These are phyloP conservation scores for Solanum chmielewskii DNA, from an alignment of 257 asterid species.

Conservation along the genomic window DNA sequence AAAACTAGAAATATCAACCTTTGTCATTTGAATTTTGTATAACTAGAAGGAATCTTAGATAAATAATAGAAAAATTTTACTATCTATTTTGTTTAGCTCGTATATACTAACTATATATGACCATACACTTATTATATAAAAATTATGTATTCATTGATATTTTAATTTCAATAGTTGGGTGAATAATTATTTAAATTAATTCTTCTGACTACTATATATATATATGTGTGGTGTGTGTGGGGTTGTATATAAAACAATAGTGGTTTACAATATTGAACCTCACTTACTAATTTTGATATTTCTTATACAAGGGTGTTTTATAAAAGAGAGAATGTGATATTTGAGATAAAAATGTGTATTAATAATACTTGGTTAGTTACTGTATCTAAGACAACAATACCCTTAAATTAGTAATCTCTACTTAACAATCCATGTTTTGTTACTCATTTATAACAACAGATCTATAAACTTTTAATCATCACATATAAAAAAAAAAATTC, in stretches of 20 bases:
- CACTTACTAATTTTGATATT: background rate
- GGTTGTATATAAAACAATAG: too few species aligned
- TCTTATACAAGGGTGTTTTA: background rate
- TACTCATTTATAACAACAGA: background rate
- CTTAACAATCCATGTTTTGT: background rate
- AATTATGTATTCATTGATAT: too few species aligned
- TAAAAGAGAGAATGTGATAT: background rate
- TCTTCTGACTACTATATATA: background rate
- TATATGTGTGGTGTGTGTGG: too few species aligned
- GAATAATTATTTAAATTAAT: too few species aligned
- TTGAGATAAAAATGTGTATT: background rate
- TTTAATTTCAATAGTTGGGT: too few species aligned
- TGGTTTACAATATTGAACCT: too few species aligned
- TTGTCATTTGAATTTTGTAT: background rate
- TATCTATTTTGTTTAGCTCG: background rate
- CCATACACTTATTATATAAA: background rate
- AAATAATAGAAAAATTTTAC: too few species aligned
- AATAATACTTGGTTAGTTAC: background rate
- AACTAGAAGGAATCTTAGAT: background rate
- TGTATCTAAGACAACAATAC: background rate
- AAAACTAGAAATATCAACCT: background rate
- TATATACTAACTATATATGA: too few species aligned
- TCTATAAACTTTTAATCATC: background rate
- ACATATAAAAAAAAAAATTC: background rate
- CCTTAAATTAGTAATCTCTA: background rate